Evolutionary conservation across 1,139 yeast genomes (phyloP).

Genomic region (Hyphopichia fennica): DNA sequence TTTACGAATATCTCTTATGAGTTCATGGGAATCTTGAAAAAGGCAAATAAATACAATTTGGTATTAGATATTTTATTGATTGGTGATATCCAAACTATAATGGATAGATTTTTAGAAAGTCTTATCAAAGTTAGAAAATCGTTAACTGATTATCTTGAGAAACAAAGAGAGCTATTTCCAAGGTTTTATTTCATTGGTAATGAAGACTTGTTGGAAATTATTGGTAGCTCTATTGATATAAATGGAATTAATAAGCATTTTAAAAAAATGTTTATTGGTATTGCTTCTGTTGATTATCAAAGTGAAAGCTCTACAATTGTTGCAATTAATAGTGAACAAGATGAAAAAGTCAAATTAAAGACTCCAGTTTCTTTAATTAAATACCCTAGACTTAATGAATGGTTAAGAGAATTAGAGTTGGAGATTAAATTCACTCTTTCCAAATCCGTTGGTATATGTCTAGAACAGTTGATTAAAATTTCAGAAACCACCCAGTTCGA

Average conservation of each 20-base stretch:
- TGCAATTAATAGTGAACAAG: constrained; percentile 61
- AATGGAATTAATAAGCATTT: constrained; percentile 58
- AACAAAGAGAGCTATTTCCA: constrained; percentile 75
- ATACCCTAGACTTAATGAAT: constrained; percentile 52
- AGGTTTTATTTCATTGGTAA: constrained; percentile 89
- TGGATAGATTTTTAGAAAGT: constrained; percentile 57
- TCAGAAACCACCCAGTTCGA: not conserved
- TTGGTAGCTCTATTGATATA: constrained; percentile 64
- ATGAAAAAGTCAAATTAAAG: constrained; percentile 52
- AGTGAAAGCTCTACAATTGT: constrained; percentile 34
- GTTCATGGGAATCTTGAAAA: constrained; percentile 51
- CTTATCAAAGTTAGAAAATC: constrained; percentile 63
- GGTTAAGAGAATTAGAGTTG: constrained; percentile 63
- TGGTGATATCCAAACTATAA: constrained; percentile 46
- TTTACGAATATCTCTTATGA: constrained; percentile 68
- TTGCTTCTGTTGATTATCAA: constrained; percentile 46
- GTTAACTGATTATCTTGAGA: constrained; percentile 75
- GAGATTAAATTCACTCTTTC: constrained; percentile 54
- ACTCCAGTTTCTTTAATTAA: constrained; percentile 47
- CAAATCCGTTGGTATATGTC: constrained; percentile 9
- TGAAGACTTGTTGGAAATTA: constrained; percentile 80
- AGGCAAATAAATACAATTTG: constrained; percentile 48
- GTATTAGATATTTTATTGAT: constrained; percentile 61
- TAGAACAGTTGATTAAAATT: not conserved
- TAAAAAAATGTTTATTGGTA: constrained; percentile 72